Percentiles rank a stretch among this genome's conserved stretches.
Conservation (phyloP, 495 filamentous ascomycete species). For the Pseudomonodictys pantanalensis region DNA sequence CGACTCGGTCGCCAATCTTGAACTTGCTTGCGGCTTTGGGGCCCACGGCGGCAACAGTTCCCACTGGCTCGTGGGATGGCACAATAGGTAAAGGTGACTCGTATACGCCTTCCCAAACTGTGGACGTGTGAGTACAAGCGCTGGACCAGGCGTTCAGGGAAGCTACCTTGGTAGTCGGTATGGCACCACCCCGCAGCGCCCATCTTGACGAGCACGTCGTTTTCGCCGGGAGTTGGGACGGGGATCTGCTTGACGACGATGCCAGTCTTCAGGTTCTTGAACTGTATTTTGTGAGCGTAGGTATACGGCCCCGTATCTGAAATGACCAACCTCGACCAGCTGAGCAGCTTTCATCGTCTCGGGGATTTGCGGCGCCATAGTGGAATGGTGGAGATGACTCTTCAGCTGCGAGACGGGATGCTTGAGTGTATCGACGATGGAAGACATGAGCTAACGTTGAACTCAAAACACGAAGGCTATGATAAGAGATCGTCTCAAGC, state of each 20-base stretch:
- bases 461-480: no score
- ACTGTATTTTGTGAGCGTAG: slow-evolving; percentile 2
- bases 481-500: no score
- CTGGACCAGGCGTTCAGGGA: no score
- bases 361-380: slow-evolving; percentile 5
- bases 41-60: slow-evolving; percentile 75
- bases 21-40: slow-evolving; percentile 57
- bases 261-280: neutral
- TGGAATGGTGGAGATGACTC: neutral
- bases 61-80: slow-evolving; percentile 86
- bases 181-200: slow-evolving; percentile 90
- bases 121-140: no score
- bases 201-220: slow-evolving; percentile 85
- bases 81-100: slow-evolving; percentile 73
- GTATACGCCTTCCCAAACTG: slow-evolving; percentile 85
- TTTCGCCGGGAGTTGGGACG: neutral
- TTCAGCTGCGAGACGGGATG: neutral
- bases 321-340: slow-evolving; percentile 3
- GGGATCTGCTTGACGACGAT: slow-evolving; percentile 8
- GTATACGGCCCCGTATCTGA: neutral
- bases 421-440: neutral
- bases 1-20: slow-evolving; percentile 75
- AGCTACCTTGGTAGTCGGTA: slow-evolving; percentile 70
- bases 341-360: slow-evolving; percentile 21
- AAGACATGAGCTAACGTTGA: neutral